Base-by-base conservation (phyloP, 2,329 filamentous ascomycete genomes). In the Aspergillus sp. region DNA sequence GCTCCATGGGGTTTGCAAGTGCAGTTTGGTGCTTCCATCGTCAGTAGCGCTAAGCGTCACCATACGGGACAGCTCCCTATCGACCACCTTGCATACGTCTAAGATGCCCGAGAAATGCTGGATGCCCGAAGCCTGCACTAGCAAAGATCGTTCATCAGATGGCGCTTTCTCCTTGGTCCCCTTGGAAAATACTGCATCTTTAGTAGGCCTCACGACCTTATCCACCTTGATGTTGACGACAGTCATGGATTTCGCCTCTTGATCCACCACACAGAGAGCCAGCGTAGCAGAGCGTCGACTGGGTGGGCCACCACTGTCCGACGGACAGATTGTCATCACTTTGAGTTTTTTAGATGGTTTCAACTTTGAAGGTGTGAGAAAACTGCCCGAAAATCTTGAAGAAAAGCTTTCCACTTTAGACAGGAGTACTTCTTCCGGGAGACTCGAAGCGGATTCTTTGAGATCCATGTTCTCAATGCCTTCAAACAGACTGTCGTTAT, bases 1-100 rank as follows among this genome's bases (percentile, higher is more conserved):
- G 60, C 89, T 88, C 91, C 91, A 93, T 0, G 90, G 90, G 6
- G 89, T 89, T 74, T 93, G 90, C 9, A 91, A 79, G 66, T 88
- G 91, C 17, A 94, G 76, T 69, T 90, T 87, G 51, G 86, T 84
- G 31, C 84, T 83, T 1, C 89, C 89, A 65, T 87, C 81, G 54
- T 84, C 83, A 25, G 87, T 85, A 67, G 89, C 85, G 3, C 88
- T 90, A 15, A 94, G 78, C 28, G 91, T 87, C 3, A 93, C 78
- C 55, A 93, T 89, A 65, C 88, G 87, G 34, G 88, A 87, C 57
- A 90, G 81, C 28, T 83, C 81, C 1, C 88, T 88, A 72, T 93
- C 90, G 4, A 83, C 81, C 48, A 93, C 75, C 68, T 87, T 90
- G 75, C 89, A 91, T 7, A 89, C 90, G 76, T 93, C 91, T 28